Evolutionary conservation across 2,329 filamentous ascomycete species (phyloP), one percentile per base, ranked within the genome.

Genomic region (Phaeosphaeriaceae sp.): DNA sequence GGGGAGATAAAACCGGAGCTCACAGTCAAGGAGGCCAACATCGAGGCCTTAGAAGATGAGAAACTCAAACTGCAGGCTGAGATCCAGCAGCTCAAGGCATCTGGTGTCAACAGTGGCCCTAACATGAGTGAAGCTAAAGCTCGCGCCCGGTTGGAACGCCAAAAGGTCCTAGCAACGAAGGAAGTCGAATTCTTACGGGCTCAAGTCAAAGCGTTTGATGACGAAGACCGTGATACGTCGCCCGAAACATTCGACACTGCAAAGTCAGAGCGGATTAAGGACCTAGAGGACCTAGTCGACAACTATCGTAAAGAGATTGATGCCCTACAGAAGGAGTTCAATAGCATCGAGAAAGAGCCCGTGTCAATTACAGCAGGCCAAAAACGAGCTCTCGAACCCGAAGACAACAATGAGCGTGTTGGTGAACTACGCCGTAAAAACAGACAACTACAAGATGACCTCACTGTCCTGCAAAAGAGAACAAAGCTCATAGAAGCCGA

Each of bases 161-260:
- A 97, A 69, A 89, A 90, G 49, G 84, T 83, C 1, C 81, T 99
- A 6, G 91, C 92, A 0, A 81, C 91, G 18, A 97, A 97, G 68
- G 95, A 99, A 70, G 90, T 94, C 0, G 92, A 97, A 60, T 96
- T 96, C 69, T 82, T 99, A 6, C 89, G 94, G 17, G 93, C 91
- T 0, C 94, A 99, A 72, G 81, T 97, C 46, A 92, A 92, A 74
- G 88, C 89, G 0, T 77, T 95, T 52, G 90, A 97, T 64, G 83
- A 85, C 0, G 94, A 99, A 72, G 92, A 97, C 64, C 84, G 86
- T 44, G 92, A 92, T 0, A 89, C 97, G 76, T 86, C 93, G 46
- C 85, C 90, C 0, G 89, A 91, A 28, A 86, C 84, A 35, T 87
- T 89, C 45, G 90, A 99, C 64, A 83, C 88, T 58, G 81, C 85